A percentile compares a stretch with the other conserved stretches of the same genome.
phyloP scores from a whole-genome alignment of 805 yeast species.

The Isabelozyma gotoi region DNA sequence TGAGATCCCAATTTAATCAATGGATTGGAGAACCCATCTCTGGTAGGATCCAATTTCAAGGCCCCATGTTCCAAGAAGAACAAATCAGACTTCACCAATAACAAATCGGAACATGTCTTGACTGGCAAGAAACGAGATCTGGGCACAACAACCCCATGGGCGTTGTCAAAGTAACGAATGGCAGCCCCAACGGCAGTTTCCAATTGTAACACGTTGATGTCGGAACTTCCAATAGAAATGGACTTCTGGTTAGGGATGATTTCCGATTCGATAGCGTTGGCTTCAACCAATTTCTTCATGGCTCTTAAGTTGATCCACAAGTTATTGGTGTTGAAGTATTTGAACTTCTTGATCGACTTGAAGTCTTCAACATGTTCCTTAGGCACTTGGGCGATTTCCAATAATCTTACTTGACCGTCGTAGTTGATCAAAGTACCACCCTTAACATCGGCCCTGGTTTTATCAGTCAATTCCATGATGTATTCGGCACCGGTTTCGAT shows the following conservation, averaged over 20 bases:
- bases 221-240: conserved; percentile 72
- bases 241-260: conserved; percentile 94
- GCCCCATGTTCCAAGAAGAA: conserved; percentile 92
- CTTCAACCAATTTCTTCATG: conserved; percentile 85
- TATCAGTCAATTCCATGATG: conserved; percentile 97
- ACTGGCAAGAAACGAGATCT: conserved; percentile 97
- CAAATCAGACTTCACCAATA: conserved; percentile 92
- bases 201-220: conserved; percentile 84
- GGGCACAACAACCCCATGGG: conserved; percentile 98
- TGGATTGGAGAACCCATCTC: conserved; percentile 91
- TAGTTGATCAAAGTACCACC: conserved; percentile 98
- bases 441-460: conserved; percentile 98
- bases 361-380: conserved; percentile 97
- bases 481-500: conserved; percentile 88
- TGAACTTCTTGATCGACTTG: conserved; percentile 96
- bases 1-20: conserved; percentile 94
- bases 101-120: conserved; percentile 92
- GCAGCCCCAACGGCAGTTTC: conserved; percentile 99
- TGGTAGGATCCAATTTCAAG: conserved; percentile 73
- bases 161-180: conserved; percentile 89
- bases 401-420: conserved; percentile 88
- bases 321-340: conserved; percentile 97
- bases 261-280: conserved; percentile 80
- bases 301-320: conserved; percentile 96
- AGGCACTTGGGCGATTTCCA: conserved; percentile 98